phyloP scores from a whole-genome alignment of 2,329 filamentous ascomycete species.

The Pestalotiopsis sp. region DNA sequence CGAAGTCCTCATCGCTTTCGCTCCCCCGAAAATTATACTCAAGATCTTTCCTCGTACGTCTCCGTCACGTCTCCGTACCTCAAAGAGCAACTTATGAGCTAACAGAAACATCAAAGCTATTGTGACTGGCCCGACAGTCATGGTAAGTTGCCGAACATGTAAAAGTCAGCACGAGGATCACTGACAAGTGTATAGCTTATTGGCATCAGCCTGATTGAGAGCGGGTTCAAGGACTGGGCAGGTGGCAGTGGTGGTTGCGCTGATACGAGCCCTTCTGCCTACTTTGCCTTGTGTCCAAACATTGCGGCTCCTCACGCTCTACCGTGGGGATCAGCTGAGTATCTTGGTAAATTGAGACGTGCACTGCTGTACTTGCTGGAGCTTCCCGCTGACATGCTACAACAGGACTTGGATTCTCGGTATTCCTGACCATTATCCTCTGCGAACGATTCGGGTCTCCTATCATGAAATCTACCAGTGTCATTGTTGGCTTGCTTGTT shows the following conservation, averaged over 20 bases:
- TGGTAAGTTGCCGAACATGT: neutral
- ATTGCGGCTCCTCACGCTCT: conserved; percentile 69
- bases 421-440: conserved; percentile 77
- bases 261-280: conserved; percentile 47
- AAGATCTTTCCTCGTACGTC: conserved; percentile 65
- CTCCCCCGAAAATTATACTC: conserved; percentile 67
- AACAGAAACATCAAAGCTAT: conserved; percentile 43
- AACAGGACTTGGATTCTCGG: conserved; percentile 68
- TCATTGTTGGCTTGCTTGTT: conserved; percentile 71
- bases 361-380: neutral
- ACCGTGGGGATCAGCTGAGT: conserved; percentile 77
- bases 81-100: neutral
- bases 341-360: conserved; percentile 51
- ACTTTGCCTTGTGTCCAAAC: conserved; percentile 65
- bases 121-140: conserved; percentile 66
- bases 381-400: neutral
- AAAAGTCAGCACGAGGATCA: neutral
- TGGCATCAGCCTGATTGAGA: conserved; percentile 70
- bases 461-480: conserved; percentile 80
- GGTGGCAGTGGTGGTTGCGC: conserved; percentile 67
- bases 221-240: conserved; percentile 76
- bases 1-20: conserved; percentile 74
- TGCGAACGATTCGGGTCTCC: conserved; percentile 81
- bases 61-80: neutral
- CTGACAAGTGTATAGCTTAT: conserved; percentile 49